Base-by-base conservation (phyloP, 768 basidiomycete species). In the Lactifluus subvellereus region DNA sequence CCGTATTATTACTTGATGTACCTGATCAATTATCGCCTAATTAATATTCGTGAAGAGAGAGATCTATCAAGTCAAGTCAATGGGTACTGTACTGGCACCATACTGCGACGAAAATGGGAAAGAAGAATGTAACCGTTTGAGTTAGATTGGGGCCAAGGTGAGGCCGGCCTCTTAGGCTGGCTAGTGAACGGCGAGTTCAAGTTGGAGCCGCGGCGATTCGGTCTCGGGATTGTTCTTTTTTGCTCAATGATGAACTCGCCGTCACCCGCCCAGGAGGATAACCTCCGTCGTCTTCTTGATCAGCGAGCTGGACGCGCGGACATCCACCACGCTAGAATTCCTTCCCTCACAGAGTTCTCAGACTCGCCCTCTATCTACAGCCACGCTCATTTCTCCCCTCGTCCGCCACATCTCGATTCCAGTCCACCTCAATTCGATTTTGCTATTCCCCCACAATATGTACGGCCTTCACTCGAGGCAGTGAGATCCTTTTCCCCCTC, bases 311-410 rank as follows among this genome's bases (percentile, higher is more conserved):
- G 79, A 62, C 80, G 80, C 65, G 77, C 81, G n/a, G 78, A 79
- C 72, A 61, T 76, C 62, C 75, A 75, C 20, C 72, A 74, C 74
- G 65, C 69, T 71, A 82, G 79, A 54, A 80, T 80, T 68, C 80
- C 83, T 53, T 78, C 85, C 59, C 71, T 81, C 68, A 80, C 86
- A 27, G 80, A 86, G 66, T 79, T 78, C 57, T 78, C 83, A 48
- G 86, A 89, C 73, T 82, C 87, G 58, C 86, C 86, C 67, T 89
- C 87, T 54, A 75, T 87, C 67, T 88, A 89, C 72, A 86, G 82
- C 71, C 81, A 77, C 66, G 69, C 82, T 60, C 79, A 81, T 71
- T 82, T 82, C 71, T 84, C 85, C 40, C 84, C 85, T 32, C 75
- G 73, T 59, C 73, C 77, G 37, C 70, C 72, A 48, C 71, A 74